Evolutionary conservation across 1,139 yeast species (phyloP).

Genomic region (Scheffersomyces illinoinensis): DNA sequence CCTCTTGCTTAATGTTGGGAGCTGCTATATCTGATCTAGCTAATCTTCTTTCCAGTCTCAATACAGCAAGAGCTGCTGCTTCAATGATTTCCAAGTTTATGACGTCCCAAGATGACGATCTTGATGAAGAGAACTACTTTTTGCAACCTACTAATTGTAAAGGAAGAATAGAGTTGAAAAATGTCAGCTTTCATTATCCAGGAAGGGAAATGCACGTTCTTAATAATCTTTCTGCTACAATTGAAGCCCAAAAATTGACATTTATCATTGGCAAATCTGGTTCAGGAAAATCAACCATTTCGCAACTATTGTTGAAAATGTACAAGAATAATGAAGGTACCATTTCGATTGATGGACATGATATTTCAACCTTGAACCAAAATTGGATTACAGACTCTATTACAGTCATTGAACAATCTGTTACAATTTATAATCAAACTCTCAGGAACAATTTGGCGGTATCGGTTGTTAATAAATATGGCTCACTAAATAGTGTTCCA

Average conservation of each 20-base stretch:
- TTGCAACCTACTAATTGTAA: constrained; percentile 29
- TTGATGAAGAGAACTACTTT: constrained; percentile 3
- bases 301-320: constrained; percentile 59
- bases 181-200: constrained; percentile 65
- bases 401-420: constrained; percentile 71
- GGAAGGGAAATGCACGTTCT: constrained; percentile 52
- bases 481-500: constrained; percentile 24
- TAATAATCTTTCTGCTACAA: constrained; percentile 40
- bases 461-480: constrained; percentile 30
- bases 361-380: constrained; percentile 41
- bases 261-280: constrained; percentile 87
- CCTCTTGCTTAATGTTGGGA: constrained; percentile 74
- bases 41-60: constrained; percentile 54
- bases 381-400: constrained; percentile 63
- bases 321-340: constrained; percentile 51
- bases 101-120: background rate
- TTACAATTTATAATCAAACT: constrained; percentile 64
- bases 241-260: constrained; percentile 50
- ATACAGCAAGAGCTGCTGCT: constrained; percentile 66
- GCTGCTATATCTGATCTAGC: constrained; percentile 54
- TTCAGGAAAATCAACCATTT: constrained; percentile 85
- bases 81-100: constrained; percentile 33
- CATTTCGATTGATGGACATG: constrained; percentile 56
- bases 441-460: constrained; percentile 63
- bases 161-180: constrained; percentile 51